Evolutionary conservation across 208 protist species (phyloP).

Genomic region (Acanthamoeba triangularis): DNA sequence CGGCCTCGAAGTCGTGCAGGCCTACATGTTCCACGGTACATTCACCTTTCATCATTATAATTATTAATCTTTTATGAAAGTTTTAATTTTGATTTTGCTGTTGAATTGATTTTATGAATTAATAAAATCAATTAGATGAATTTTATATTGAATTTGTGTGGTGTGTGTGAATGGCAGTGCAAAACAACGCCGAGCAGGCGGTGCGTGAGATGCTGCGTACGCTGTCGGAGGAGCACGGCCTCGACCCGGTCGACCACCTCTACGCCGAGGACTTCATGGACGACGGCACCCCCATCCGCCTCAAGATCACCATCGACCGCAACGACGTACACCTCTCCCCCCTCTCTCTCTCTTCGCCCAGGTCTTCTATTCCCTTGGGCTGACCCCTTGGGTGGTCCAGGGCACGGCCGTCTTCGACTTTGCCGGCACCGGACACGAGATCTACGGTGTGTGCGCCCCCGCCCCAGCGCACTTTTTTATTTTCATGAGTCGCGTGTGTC

Average conservation of each 20-base stretch:
- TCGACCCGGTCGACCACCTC: conserved; percentile 82
- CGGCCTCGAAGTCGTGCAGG: conserved; percentile 94
- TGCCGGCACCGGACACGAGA: conserved; percentile 93
- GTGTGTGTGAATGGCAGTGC: conserved; percentile 58
- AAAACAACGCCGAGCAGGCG: conserved; percentile 94
- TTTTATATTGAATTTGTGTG: background rate
- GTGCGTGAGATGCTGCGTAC: conserved; percentile 94
- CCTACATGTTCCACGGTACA: conserved; percentile 95
- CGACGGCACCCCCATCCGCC: conserved; percentile 95
- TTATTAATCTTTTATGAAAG: background rate
- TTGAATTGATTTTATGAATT: background rate
- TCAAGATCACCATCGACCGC: conserved; percentile 93
- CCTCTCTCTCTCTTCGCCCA: background rate
- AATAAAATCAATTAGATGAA: too few species aligned
- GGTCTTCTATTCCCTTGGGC: background rate
- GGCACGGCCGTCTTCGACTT: conserved; percentile 96
- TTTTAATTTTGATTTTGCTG: too few species aligned
- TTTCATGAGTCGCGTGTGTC: background rate
- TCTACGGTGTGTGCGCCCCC: conserved; percentile 83
- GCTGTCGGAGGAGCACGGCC: conserved; percentile 82
- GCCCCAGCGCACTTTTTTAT: background rate
- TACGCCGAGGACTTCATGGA: conserved; percentile 95
- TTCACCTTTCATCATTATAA: background rate
- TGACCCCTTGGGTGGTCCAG: background rate
- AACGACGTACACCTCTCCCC: conserved; percentile 62